phyloP scores from a whole-genome alignment of 768 basidiomycete species.

The Agrocybe pediades region DNA sequence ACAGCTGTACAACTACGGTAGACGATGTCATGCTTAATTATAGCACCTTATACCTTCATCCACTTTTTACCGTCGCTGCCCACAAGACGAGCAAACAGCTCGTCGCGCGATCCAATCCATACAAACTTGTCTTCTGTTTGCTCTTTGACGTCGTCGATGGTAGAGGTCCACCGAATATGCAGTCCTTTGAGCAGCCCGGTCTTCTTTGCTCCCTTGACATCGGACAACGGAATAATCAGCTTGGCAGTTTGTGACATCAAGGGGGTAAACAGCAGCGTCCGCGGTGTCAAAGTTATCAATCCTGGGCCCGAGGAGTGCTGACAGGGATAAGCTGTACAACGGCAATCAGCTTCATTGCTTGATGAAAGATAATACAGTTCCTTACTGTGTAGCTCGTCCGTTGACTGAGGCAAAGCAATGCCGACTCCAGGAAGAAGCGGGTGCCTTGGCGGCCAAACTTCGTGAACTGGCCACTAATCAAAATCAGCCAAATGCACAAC shows the following conservation, averaged over 20 bases:
- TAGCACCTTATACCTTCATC: conserved; percentile 41
- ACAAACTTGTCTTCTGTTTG: conserved; percentile 55
- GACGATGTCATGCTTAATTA: conserved; percentile 1
- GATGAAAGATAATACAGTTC: not conserved
- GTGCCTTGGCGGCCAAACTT: conserved; percentile 21
- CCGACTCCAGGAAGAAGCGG: conserved; percentile 19
- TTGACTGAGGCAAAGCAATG: conserved; percentile 19
- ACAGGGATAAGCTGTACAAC: conserved; percentile 55
- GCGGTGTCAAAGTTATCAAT: conserved; percentile 56
- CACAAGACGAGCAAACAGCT: conserved; percentile 65
- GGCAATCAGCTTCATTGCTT: not conserved
- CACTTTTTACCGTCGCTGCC: conserved; percentile 51
- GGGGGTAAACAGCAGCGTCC: conserved; percentile 55
- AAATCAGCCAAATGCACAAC: not conserved
- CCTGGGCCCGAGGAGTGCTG: conserved; percentile 58
- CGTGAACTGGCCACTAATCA: conserved; percentile 19
- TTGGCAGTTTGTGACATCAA: conserved; percentile 46
- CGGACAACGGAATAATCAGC: conserved; percentile 44
- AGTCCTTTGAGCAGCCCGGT: conserved; percentile 55
- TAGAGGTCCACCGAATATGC: conserved; percentile 42
- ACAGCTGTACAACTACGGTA: conserved; percentile 7
- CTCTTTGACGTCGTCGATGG: conserved; percentile 27
- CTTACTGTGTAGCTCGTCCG: conserved; percentile 37
- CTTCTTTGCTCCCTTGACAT: conserved; percentile 60
- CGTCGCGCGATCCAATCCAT: conserved; percentile 65